phyloP scores from a whole-genome alignment of 306 rosid genomes.

The Arachis hypogaea region DNA sequence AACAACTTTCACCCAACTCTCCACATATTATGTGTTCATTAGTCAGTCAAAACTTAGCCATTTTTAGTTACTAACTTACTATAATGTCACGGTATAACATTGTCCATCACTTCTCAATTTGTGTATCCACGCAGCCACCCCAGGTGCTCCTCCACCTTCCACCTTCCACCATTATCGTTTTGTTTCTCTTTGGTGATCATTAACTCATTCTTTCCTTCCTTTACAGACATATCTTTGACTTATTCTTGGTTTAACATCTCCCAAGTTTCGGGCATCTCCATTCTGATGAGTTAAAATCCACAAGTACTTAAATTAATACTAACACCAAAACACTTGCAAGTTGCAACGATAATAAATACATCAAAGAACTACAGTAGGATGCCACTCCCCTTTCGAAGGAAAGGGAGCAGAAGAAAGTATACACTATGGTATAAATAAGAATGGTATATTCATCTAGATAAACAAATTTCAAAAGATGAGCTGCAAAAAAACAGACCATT shows the following conservation, averaged over 20 bases:
- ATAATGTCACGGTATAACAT: too few species aligned
- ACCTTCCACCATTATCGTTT: too few species aligned
- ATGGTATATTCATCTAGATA: neutral
- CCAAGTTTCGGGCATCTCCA: constrained; percentile 84
- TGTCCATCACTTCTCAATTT: too few species aligned
- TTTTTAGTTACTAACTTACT: too few species aligned
- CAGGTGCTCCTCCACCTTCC: too few species aligned
- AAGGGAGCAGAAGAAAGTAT: constrained; percentile 4
- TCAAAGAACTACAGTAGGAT: constrained; percentile 5
- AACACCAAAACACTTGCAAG: neutral
- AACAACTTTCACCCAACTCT: too few species aligned
- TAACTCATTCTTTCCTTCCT: too few species aligned
- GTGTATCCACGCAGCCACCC: too few species aligned
- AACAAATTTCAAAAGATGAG: too few species aligned
- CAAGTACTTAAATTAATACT: constrained; percentile 13
- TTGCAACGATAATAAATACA: constrained; percentile 23
- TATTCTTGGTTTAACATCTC: constrained; percentile 95
- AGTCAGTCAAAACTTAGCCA: too few species aligned
- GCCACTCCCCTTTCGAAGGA: constrained; percentile 17
- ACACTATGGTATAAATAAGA: neutral
- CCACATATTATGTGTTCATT: too few species aligned
- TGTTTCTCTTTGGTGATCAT: too few species aligned
- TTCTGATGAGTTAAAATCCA: constrained; percentile 56
- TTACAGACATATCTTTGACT: constrained; percentile 74
- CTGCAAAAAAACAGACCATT: constrained; percentile 66